These are phyloP conservation scores for Sicyos baderoa DNA, from an alignment of 306 rosid genomes.

Conservation along the genomic window DNA sequence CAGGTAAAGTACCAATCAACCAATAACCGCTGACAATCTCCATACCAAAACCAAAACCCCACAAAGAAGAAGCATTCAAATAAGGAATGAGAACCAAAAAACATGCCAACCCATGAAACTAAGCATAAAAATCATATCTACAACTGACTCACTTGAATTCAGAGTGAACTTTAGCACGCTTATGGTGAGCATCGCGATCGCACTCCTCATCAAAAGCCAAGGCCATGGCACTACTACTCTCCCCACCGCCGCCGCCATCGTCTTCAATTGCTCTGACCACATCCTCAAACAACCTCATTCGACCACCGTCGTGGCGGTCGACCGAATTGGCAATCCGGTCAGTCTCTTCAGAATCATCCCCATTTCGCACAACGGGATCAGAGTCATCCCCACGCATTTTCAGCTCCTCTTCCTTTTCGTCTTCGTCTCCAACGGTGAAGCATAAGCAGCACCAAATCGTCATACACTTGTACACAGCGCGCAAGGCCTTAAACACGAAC, in stretches of 20 bases:
- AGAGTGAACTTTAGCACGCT: slow-evolving; percentile 70
- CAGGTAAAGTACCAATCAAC: background rate
- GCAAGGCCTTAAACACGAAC: slow-evolving; percentile 24
- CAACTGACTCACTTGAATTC: slow-evolving; percentile 49
- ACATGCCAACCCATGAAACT: background rate
- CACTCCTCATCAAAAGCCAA: slow-evolving; percentile 3
- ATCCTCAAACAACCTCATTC: slow-evolving; percentile 31
- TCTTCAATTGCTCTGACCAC: slow-evolving; percentile 27
- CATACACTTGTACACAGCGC: slow-evolving; percentile 46
- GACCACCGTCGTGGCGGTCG: slow-evolving; percentile 28
- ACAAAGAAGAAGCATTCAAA: background rate
- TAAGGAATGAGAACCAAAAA: background rate
- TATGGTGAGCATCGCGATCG: slow-evolving; percentile 53
- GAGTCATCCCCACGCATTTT: slow-evolving; percentile 20
- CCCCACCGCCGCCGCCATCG: slow-evolving; percentile 19
- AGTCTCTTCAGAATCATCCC: slow-evolving; percentile 25
- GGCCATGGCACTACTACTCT: slow-evolving; percentile 35
- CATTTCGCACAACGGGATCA: slow-evolving; percentile 21
- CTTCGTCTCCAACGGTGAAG: slow-evolving; percentile 51
- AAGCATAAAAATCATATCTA: background rate
- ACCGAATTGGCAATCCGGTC: slow-evolving; percentile 19
- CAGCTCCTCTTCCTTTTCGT: slow-evolving; percentile 28
- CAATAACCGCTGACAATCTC: background rate
- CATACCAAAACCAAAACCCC: background rate
- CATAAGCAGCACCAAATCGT: slow-evolving; percentile 71